Evolutionary conservation across 768 basidiomycete genomes (phyloP).

Genomic region (Suillus tomentosus): DNA sequence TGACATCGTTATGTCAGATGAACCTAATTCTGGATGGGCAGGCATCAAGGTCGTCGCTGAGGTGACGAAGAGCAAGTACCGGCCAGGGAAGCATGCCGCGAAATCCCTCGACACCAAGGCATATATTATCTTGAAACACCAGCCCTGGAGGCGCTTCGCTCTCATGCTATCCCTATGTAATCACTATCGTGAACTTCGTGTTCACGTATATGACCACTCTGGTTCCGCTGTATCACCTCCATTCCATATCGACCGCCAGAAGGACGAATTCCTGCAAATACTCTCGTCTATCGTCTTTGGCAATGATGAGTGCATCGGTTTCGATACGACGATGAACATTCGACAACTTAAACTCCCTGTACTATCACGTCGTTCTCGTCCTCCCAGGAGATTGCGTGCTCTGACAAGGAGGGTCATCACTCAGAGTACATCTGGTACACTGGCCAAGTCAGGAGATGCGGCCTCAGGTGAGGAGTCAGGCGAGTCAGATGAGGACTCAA

Average conservation of each 20-base stretch:
- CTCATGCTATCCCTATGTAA: neutral
- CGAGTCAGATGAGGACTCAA: no score
- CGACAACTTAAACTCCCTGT: neutral
- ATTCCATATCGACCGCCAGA: neutral
- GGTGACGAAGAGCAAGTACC: no score
- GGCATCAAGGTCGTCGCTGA: no score
- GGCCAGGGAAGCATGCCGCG: neutral
- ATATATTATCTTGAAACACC: neutral
- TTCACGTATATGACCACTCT: neutral
- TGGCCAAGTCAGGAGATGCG: neutral
- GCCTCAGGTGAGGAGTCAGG: neutral
- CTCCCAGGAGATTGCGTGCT: neutral
- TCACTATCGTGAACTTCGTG: neutral
- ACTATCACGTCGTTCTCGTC: neutral
- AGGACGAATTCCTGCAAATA: neutral
- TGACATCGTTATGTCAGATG: neutral
- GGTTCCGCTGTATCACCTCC: neutral
- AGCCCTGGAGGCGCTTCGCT: neutral
- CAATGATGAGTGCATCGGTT: neutral
- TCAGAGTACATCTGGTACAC: neutral
- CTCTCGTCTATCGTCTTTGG: neutral
- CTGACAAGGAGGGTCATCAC: neutral
- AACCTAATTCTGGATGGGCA: no score
- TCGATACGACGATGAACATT: neutral
- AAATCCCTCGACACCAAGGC: neutral